Base-by-base conservation (phyloP, 2,329 filamentous ascomycete species). In the Fusarium falciforme region DNA sequence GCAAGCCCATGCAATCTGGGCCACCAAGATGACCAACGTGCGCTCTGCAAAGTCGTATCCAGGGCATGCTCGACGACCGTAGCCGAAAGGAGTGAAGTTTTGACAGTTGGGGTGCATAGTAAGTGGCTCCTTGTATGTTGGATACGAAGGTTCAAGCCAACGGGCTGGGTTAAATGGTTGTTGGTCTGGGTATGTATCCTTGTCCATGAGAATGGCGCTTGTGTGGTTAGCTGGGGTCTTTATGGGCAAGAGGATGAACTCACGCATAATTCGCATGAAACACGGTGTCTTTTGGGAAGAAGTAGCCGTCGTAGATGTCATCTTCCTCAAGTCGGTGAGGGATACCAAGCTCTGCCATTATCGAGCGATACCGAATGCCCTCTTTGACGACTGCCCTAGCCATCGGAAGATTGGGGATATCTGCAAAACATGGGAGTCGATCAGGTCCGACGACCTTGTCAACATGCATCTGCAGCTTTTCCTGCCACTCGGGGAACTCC, bases 181-280 rank as follows among this genome's bases (percentile, higher is more conserved):
- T 14, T 62, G 58, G 20, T 66, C 64, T n/a, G 64, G 64, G 9
- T 66, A 66, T 11, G 59, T 54, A 16, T 66, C 27, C 17, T 47
- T 44, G 16, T 66, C 58, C 44, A 62, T 62, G 16, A 62, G 58
- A n/a, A 62, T 66, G 2, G 58, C 58, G 11, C 64, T 66, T 25
- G 2, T 4, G 25, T 3, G 4, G 29, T 66, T 31, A 66, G 64
- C 14, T 12, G 10, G 16, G 25, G 20, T 3, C 22, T 6, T 20
- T n/a, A 22, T 3, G 33, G 16, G 27, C 3, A 5, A 27, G 3
- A 17, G 4, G 20, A 6, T 14, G 10, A 12, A 31, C 57, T 14
- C 31, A 66, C 64, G 20, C 42, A 9, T 44, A 62, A 14, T 62
- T 27, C 3, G 58, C 58, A 42, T 63, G 58, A 14, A 66, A 55